Percentiles rank a stretch among this genome's conserved stretches.
Conservation (phyloP, 2,329 filamentous ascomycete genomes). For the Pseudogymnoascus sp. region DNA sequence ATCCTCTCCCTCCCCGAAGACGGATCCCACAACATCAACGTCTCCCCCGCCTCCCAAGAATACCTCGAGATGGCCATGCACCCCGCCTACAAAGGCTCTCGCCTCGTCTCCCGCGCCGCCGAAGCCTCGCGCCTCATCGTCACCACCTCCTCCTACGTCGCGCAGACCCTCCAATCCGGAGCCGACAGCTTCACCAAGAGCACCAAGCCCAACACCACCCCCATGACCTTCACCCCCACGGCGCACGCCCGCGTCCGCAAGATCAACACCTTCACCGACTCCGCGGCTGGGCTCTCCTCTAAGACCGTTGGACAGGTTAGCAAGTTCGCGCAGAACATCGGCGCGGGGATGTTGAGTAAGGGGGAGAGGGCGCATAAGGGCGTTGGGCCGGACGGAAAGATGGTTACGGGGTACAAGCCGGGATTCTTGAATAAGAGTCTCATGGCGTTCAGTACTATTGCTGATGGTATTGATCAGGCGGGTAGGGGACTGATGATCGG, state of each 20-base stretch:
- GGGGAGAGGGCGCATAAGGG: conserved; percentile 52
- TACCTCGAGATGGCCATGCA: conserved; percentile 75
- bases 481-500: conserved; percentile 71
- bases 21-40: conserved; percentile 58
- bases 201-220: conserved; percentile 69
- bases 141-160: conserved; percentile 73
- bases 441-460: conserved; percentile 92
- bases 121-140: conserved; percentile 88
- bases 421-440: conserved; percentile 91
- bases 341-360: conserved; percentile 65
- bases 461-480: conserved; percentile 86
- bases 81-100: conserved; percentile 84
- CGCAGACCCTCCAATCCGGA: conserved; percentile 68
- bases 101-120: conserved; percentile 78
- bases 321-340: conserved; percentile 82
- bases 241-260: conserved; percentile 82
- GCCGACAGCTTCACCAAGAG: conserved; percentile 77
- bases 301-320: conserved; percentile 82
- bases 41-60: conserved; percentile 60
- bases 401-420: conserved; percentile 65
- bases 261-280: conserved; percentile 78
- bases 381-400: conserved; percentile 62
- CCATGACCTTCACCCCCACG: conserved; percentile 78
- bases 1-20: conserved; percentile 68
- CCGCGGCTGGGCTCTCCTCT: conserved; percentile 71